phyloP scores from a whole-genome alignment of 2,329 filamentous ascomycete species.

The Pseudopyricularia cyperi region DNA sequence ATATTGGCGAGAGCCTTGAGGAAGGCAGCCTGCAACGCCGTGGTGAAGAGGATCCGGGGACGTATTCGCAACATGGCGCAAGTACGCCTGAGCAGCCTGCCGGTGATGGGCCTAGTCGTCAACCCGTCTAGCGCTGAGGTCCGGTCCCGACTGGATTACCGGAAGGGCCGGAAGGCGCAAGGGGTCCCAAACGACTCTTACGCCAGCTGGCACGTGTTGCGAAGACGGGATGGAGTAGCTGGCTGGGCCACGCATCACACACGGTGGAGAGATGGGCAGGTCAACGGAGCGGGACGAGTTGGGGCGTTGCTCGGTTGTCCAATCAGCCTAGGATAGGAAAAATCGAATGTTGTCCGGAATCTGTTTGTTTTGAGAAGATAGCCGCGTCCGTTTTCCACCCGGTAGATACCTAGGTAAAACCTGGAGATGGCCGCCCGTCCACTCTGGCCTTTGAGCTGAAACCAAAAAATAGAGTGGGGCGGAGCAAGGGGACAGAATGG shows the following conservation, averaged over 20 bases:
- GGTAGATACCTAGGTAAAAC: not conserved
- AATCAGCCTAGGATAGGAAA: not conserved
- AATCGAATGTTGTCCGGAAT: not conserved
- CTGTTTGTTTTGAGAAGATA: not conserved
- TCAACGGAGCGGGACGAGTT: not conserved
- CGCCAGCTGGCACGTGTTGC: not conserved
- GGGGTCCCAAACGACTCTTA: not conserved
- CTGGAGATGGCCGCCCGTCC: not conserved
- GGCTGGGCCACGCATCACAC: not conserved
- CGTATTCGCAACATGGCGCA: conserved; percentile 1
- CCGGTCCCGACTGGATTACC: not conserved
- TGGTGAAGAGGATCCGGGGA: not conserved
- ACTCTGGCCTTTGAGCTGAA: not conserved
- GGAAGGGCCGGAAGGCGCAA: not conserved
- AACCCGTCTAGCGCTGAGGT: not conserved
- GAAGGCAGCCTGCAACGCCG: conserved; percentile 6
- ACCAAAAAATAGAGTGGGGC: not conserved
- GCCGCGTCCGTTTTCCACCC: not conserved
- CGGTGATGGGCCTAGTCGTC: not conserved
- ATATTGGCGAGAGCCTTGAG: conserved; percentile 9
- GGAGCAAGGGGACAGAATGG: not conserved
- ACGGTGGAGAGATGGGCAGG: not conserved
- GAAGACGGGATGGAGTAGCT: not conserved
- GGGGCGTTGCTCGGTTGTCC: not conserved
- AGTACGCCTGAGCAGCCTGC: not conserved